phyloP scores from a whole-genome alignment of 352 stramenopile species.

The Phytopythium ostracodes region DNA sequence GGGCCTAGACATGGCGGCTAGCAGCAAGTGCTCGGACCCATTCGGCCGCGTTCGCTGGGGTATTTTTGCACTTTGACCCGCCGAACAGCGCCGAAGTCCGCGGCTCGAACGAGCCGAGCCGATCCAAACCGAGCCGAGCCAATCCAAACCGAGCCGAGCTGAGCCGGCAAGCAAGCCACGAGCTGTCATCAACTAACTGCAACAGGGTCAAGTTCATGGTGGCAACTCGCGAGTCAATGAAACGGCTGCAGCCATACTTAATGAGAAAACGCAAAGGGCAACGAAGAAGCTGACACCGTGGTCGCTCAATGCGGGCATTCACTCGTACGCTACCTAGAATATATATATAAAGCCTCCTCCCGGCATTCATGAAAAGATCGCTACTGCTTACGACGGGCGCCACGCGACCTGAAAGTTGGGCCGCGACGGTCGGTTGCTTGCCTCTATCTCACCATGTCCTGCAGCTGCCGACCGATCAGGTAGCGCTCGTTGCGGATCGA shows the following conservation, averaged over 20 bases:
- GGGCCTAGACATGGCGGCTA: neutral
- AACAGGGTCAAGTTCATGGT: no score
- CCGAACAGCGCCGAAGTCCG: constrained; percentile 11
- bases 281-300: neutral
- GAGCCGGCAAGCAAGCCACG: no score
- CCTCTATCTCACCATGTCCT: constrained; percentile 80
- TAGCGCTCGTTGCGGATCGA: constrained; percentile 88
- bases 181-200: no score
- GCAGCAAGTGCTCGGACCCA: neutral
- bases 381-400: no score
- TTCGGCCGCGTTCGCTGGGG: neutral
- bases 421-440: neutral
- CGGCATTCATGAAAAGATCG: neutral
- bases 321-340: neutral
- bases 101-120: neutral
- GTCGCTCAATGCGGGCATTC: neutral
- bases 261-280: no score
- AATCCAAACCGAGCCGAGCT: neutral
- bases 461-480: constrained; percentile 78
- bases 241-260: no score
- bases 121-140: neutral
- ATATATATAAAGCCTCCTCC: neutral
- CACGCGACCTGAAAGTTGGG: no score
- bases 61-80: neutral
- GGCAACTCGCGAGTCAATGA: no score